phyloP scores from a whole-genome alignment of 2,329 filamentous ascomycete species.

The Fusarium pseudonygamai region DNA sequence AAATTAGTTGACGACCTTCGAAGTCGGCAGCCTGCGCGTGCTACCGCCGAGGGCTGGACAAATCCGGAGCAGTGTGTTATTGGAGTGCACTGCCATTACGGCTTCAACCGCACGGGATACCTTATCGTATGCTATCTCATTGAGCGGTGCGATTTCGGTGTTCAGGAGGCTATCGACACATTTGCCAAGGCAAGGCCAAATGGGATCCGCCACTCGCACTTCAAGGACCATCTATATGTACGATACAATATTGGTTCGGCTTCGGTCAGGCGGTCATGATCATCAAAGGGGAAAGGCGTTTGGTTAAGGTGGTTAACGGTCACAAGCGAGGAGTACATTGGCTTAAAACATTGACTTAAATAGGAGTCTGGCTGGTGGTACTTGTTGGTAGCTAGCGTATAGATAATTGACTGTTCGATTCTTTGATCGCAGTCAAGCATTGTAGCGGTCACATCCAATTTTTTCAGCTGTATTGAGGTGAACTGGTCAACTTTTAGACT shows the following conservation, averaged over 20 bases:
- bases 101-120: conserved; percentile 93
- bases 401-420: not conserved
- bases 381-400: not conserved
- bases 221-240: conserved; percentile 84
- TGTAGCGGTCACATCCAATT: not conserved
- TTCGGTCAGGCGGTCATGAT: not conserved
- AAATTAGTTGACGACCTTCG: conserved; percentile 68
- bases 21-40: conserved; percentile 56
- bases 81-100: conserved; percentile 94
- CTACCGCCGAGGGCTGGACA: conserved; percentile 52
- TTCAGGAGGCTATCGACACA: conserved; percentile 80
- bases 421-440: not conserved
- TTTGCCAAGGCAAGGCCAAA: conserved; percentile 79
- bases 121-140: conserved; percentile 92
- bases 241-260: conserved; percentile 65
- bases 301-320: not conserved
- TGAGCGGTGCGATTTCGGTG: conserved; percentile 75
- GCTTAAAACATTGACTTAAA: not conserved
- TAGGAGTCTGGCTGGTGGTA: conserved; percentile 4
- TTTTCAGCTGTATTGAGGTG: not conserved
- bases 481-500: not conserved
- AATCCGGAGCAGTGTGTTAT: conserved; percentile 61
- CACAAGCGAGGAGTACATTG: not conserved
- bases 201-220: conserved; percentile 90
- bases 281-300: not conserved